Conservation (phyloP, 2,329 filamentous ascomycete genomes). For the Aspergillus alliaceus region DNA sequence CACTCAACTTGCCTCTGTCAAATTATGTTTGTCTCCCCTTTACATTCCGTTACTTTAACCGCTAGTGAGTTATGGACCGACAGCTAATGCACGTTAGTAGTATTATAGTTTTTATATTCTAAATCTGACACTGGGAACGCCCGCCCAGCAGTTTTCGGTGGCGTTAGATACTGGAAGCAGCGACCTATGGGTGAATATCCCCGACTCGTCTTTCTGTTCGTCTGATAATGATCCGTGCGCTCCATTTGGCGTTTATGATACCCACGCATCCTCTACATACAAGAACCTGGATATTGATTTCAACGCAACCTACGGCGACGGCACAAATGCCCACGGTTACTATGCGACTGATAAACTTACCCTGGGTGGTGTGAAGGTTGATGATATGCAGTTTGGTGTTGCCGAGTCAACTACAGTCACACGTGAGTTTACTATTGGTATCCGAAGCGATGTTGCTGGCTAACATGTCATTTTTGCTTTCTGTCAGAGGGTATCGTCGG, state of each 20-base stretch:
- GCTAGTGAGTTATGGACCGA: not conserved
- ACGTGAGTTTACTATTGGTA: slow-evolving; percentile 59
- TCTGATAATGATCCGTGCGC: slow-evolving; percentile 53
- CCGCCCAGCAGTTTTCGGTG: slow-evolving; percentile 51
- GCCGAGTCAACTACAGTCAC: slow-evolving; percentile 6
- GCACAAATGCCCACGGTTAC: slow-evolving; percentile 70
- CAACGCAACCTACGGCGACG: slow-evolving; percentile 81
- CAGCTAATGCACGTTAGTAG: not conserved
- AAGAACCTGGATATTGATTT: slow-evolving; percentile 68
- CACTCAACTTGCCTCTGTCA: not conserved
- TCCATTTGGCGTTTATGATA: slow-evolving; percentile 64
- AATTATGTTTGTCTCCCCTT: not conserved
- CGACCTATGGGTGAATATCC: slow-evolving; percentile 65
- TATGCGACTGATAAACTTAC: slow-evolving; percentile 53
- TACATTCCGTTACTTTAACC: not conserved
- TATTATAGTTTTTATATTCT: slow-evolving; percentile 9
- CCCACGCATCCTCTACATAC: slow-evolving; percentile 73
- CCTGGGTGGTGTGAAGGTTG: slow-evolving; percentile 7
- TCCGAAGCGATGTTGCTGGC: slow-evolving; percentile 45
- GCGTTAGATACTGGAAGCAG: slow-evolving; percentile 61
- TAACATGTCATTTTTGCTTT: not conserved
- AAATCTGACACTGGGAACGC: slow-evolving; percentile 56
- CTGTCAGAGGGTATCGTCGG: slow-evolving; percentile 64
- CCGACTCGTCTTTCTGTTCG: slow-evolving; percentile 60
- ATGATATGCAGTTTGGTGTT: slow-evolving; percentile 11